Evolutionary conservation across 2,329 filamentous ascomycete genomes (phyloP).

Genomic region (Elsinoe arachidis): DNA sequence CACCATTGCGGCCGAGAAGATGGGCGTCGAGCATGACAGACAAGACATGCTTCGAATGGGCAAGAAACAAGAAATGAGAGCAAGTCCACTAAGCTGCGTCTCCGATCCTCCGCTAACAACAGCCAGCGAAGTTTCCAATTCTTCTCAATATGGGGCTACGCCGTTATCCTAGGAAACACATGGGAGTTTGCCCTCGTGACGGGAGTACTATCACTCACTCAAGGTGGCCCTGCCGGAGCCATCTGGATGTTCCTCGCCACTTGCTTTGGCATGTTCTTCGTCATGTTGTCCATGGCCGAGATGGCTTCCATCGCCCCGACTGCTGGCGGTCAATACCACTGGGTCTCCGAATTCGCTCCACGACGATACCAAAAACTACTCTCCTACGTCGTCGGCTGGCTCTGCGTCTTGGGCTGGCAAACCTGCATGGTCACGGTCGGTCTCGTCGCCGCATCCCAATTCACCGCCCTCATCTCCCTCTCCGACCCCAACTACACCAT

Average conservation of each 20-base stretch:
- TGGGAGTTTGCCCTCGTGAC: constrained; percentile 38
- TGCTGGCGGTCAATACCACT: constrained; percentile 18
- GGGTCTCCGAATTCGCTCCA: constrained; percentile 17
- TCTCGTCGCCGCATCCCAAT: constrained; percentile 30
- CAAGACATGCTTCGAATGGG: constrained; percentile 41
- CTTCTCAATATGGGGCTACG: constrained; percentile 44
- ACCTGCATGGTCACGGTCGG: constrained; percentile 23
- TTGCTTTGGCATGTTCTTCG: constrained; percentile 16
- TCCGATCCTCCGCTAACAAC: neutral
- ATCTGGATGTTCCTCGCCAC: constrained; percentile 15
- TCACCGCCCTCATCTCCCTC: constrained; percentile 31
- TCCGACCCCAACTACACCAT: constrained; percentile 22
- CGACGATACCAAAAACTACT: constrained; percentile 17
- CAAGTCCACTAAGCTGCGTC: neutral
- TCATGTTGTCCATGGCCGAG: constrained; percentile 28
- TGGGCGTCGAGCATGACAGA: constrained; percentile 26
- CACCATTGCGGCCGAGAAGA: neutral
- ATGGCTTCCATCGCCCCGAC: constrained; percentile 27
- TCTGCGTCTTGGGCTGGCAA: constrained; percentile 26
- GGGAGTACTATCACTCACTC: constrained; percentile 8
- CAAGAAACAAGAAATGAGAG: constrained; percentile 41
- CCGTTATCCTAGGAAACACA: constrained; percentile 45
- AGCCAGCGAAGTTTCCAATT: constrained; percentile 43
- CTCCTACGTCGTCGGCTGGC: constrained; percentile 24
- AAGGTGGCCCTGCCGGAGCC: constrained; percentile 15